These are phyloP conservation scores for Aspergillus sclerotialis DNA, from an alignment of 2,329 filamentous ascomycete genomes.

Conservation along the genomic window DNA sequence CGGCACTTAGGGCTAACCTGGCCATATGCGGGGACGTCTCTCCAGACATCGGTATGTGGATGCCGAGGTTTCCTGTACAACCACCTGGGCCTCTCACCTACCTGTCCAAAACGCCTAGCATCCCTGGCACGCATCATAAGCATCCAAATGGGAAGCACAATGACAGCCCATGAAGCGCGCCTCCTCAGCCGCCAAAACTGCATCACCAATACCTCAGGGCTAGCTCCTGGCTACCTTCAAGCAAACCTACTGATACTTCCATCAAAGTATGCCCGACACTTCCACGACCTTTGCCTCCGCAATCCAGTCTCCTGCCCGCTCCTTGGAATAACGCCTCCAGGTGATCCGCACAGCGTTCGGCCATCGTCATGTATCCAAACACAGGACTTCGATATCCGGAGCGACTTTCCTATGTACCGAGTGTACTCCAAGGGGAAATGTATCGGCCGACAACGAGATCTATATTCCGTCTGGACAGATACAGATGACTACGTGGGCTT, in stretches of 20 bases:
- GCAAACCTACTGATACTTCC: constrained; percentile 58
- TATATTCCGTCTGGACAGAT: constrained; percentile 47
- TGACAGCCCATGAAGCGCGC: constrained; percentile 34
- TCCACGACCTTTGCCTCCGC: constrained; percentile 51
- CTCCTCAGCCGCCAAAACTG: constrained; percentile 37
- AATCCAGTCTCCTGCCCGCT: constrained; percentile 60
- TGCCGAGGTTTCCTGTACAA: neutral
- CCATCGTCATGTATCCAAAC: constrained; percentile 17
- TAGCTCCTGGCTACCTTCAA: constrained; percentile 52
- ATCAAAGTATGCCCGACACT: constrained; percentile 50
- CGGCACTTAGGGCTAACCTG: too few species aligned
- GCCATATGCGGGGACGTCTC: too few species aligned
- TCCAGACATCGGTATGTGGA: too few species aligned
- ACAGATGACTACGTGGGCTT: constrained; percentile 54
- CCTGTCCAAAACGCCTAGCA: constrained; percentile 16
- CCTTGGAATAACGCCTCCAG: constrained; percentile 42
- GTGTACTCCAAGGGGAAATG: constrained; percentile 49
- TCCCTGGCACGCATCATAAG: too few species aligned
- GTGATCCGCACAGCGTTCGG: constrained; percentile 21
- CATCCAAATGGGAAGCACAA: neutral
- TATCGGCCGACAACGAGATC: constrained; percentile 32
- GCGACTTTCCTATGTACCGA: constrained; percentile 52
- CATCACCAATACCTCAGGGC: constrained; percentile 45
- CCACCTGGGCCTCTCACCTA: constrained; percentile 8
- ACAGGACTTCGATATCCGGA: constrained; percentile 48